Evolutionary conservation across 345 rosid genomes (phyloP), one percentile per base, ranked within the genome.

Genomic region (Populus tremula): DNA sequence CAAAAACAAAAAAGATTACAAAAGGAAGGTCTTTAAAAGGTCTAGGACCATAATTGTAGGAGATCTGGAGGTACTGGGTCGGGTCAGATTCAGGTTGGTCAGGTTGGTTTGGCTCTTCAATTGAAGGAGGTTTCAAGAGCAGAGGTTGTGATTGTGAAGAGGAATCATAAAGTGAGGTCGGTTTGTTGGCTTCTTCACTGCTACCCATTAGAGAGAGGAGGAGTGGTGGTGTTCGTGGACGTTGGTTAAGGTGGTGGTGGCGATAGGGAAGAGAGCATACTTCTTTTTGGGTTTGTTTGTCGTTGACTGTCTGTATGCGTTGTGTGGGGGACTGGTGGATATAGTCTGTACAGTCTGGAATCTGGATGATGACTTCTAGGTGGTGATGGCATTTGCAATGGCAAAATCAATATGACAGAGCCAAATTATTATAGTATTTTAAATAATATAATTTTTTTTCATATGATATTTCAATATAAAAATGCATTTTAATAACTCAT

Each of bases 11-110:
- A 82, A 95, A 85, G 85, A 93, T 27, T 49, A 95, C 87, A 78
- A 91, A 92, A 38, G 94, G 80, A 47, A 92, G 74, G 87, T 95
- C 98, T 75, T 88, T 91, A 92, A 92, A 89, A 70, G 91, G 82
- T 74, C 98, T 86, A 6, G 91, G 94, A 2, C 92, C 95, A 49
- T 85, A 85, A 56, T 86, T 92, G 87, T 84, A 93, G 35, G 94
- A 84, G 96, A 95, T 93, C 89, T 95, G 98, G 76, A 93, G 91
- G 85, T 78, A 95, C 79, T 92, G 97, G 72, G 83, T 87, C 18
- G 91, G 89, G 89, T 95, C 94, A 56, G 87, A 49, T 1, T 89
- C 90, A 13, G 82, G 71, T 0, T 84, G 85, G 78, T 80, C 84
- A 29, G 83, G 71, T 14, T 35, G 84, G 70, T 67, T 13, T 21